Conservation (phyloP, 2,329 filamentous ascomycete species). For the Stagonosporopsis rhizophila region DNA sequence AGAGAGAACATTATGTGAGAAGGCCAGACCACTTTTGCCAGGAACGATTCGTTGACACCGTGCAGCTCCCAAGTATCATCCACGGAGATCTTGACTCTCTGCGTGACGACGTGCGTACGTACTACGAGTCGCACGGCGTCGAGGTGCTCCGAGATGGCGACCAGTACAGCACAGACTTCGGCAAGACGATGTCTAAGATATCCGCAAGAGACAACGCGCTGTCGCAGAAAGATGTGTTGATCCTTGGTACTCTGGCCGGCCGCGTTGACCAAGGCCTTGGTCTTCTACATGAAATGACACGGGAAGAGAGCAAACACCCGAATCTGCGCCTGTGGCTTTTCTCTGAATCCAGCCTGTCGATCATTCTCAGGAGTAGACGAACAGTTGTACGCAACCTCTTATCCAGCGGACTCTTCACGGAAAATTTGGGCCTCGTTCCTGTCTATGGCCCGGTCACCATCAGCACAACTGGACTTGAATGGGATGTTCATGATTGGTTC, state of each 20-base stretch:
- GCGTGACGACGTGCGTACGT: constrained; percentile 64
- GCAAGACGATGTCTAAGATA: constrained; percentile 74
- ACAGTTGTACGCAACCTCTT: constrained; percentile 73
- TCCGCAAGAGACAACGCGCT: constrained; percentile 47
- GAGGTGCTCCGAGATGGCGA: constrained; percentile 74
- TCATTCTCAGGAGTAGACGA: constrained; percentile 73
- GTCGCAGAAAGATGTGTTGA: constrained; percentile 68
- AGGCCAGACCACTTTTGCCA: neutral
- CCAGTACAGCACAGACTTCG: constrained; percentile 90
- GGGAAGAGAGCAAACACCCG: constrained; percentile 55
- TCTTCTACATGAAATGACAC: constrained; percentile 82
- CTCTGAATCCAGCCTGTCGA: constrained; percentile 80
- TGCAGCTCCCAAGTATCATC: constrained; percentile 64
- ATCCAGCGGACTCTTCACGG: constrained; percentile 64
- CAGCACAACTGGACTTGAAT: constrained; percentile 80
- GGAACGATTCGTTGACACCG: constrained; percentile 18
- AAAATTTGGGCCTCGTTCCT: constrained; percentile 86
- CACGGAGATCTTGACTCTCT: constrained; percentile 94
- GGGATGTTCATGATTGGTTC: constrained; percentile 86
- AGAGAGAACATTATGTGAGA: constrained; percentile 43
- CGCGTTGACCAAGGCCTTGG: constrained; percentile 92
- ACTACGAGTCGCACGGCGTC: constrained; percentile 69
- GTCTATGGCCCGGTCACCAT: constrained; percentile 81
- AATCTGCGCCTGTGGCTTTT: constrained; percentile 73
- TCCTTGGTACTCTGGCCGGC: constrained; percentile 84